Conservation (phyloP, 371 early-diverging fungal species). For the Rhizopus delemar region DNA sequence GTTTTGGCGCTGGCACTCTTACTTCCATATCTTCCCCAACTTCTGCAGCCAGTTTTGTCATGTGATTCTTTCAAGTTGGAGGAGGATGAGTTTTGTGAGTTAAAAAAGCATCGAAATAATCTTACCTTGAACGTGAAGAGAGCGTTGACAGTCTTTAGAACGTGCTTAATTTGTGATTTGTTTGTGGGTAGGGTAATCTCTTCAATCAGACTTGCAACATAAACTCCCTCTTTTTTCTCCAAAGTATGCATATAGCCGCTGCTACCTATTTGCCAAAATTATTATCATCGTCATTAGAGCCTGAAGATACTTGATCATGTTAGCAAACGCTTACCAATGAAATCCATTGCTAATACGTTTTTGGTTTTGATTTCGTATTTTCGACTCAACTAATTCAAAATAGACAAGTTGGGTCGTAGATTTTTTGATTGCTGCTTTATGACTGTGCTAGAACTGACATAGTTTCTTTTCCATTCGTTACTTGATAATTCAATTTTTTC, state of each 20-base stretch:
- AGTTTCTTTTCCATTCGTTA: constrained; percentile 21
- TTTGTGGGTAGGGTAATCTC: constrained; percentile 13
- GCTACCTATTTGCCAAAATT: constrained; percentile 19
- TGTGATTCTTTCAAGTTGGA: constrained; percentile 22
- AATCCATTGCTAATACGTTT: constrained; percentile 19
- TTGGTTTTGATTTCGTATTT: constrained; percentile 21
- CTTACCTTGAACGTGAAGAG: constrained; percentile 22
- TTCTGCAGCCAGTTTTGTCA: constrained; percentile 19
- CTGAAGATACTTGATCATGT: constrained; percentile 16
- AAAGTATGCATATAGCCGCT: constrained; percentile 16
- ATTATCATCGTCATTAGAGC: constrained; percentile 12
- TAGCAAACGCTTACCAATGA: constrained; percentile 23
- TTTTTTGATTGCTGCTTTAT: constrained; percentile 25
- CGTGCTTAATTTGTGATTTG: constrained; percentile 9
- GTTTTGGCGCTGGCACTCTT: constrained; percentile 12
- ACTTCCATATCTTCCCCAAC: constrained; percentile 13
- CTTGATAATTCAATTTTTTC: constrained; percentile 19
- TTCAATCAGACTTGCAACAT: constrained; percentile 15
- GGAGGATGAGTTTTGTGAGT: constrained; percentile 15
- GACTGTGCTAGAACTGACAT: constrained; percentile 8
- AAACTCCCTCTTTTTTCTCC: constrained; percentile 20
- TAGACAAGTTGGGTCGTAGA: constrained; percentile 20
- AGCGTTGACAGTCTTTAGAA: constrained; percentile 18
- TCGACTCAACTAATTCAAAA: constrained; percentile 19
- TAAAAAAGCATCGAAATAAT: constrained; percentile 15